These are phyloP conservation scores for Xylariomycetidae sp. DNA, from an alignment of 2,329 filamentous ascomycete genomes.

Conservation along the genomic window DNA sequence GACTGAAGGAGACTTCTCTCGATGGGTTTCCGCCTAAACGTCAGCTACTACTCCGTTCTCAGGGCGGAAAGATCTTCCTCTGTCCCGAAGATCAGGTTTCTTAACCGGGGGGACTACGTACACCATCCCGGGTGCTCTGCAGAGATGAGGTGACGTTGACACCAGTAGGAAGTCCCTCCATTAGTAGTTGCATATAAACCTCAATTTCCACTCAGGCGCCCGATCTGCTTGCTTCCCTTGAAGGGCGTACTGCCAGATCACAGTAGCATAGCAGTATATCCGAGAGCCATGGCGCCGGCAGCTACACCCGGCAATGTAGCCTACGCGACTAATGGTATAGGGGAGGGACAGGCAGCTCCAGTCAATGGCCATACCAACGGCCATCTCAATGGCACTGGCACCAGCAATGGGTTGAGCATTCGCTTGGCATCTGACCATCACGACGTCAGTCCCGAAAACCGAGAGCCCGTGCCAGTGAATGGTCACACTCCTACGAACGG, in stretches of 20 bases:
- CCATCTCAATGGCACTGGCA: slow-evolving; percentile 14
- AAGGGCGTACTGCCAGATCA: no score
- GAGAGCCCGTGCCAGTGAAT: no score
- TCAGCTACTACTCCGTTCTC: slow-evolving; percentile 22
- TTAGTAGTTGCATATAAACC: no score
- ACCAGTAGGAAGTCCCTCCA: no score
- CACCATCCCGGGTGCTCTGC: no score
- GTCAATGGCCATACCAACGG: slow-evolving; percentile 21
- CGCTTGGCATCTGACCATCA: slow-evolving; percentile 11
- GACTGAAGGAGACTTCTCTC: slow-evolving; percentile 11
- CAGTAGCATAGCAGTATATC: slow-evolving; percentile 16
- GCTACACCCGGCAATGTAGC: slow-evolving; percentile 21
- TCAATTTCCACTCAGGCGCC: slow-evolving; percentile 13
- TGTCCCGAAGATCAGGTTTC: slow-evolving; percentile 19
- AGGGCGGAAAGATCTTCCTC: slow-evolving; percentile 27
- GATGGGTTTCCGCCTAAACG: slow-evolving; percentile 19
- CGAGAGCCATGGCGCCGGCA: slow-evolving; percentile 26
- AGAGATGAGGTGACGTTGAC: no score
- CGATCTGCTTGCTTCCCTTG: no score
- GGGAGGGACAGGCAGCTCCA: slow-evolving; percentile 23
- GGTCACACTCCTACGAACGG: no score
- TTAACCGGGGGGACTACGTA: no score
- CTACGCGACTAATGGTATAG: slow-evolving; percentile 17
- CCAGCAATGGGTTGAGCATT: slow-evolving; percentile 12
- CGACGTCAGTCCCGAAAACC: slow-evolving; percentile 5